phyloP scores from a whole-genome alignment of 768 basidiomycete genomes.

The Tylopilus sp. region DNA sequence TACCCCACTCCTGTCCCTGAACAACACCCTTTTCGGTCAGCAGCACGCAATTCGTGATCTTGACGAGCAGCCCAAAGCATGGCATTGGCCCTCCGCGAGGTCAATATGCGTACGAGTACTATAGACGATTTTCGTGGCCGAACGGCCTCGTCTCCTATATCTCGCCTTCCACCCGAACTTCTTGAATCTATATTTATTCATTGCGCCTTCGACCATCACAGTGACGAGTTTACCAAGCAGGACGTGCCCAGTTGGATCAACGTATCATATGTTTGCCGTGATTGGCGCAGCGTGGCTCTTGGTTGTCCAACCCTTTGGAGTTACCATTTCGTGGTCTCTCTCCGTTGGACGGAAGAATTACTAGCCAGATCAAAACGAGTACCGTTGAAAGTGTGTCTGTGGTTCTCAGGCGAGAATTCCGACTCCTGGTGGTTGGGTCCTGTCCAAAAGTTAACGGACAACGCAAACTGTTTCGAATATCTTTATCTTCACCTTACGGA shows the following conservation, averaged over 20 bases:
- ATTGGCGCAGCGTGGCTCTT: no score
- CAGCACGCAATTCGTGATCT: no score
- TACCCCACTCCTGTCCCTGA: no score
- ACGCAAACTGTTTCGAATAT: neutral
- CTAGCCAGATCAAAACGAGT: neutral
- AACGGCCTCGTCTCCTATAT: conserved; percentile 4
- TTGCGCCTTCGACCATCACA: neutral
- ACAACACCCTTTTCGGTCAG: no score
- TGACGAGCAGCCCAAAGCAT: no score
- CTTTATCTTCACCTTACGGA: neutral
- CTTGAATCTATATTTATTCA: conserved; percentile 14
- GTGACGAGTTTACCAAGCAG: no score
- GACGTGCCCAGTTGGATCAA: no score
- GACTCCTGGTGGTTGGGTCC: neutral
- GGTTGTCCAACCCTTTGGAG: no score
- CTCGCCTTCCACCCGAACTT: conserved; percentile 12
- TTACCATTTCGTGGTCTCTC: no score
- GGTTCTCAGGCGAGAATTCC: neutral
- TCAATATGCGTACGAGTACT: no score
- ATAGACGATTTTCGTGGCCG: neutral
- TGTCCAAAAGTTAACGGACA: neutral
- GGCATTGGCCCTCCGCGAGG: no score
- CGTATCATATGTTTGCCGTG: no score
- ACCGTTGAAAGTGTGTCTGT: neutral
- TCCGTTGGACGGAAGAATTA: neutral